Conservation (phyloP, 2,329 filamentous ascomycete species). For the Proliferodiscus dingleyae region DNA sequence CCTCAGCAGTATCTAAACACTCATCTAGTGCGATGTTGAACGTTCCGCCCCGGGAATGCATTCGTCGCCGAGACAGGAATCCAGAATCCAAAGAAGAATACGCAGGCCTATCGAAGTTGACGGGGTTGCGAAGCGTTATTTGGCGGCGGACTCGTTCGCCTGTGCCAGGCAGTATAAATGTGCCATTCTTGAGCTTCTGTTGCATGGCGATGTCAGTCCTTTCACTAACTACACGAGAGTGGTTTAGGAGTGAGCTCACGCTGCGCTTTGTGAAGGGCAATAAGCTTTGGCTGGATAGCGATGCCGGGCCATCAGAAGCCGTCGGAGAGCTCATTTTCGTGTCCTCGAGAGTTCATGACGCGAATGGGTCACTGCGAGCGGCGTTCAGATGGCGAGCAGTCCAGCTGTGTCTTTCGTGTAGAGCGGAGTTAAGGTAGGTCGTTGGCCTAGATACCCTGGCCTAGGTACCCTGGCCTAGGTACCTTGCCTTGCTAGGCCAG, state of each 20-base stretch:
- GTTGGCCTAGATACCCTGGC: too few relatives aligned
- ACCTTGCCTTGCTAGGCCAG: too few relatives aligned
- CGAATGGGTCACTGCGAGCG: too few relatives aligned
- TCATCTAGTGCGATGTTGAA: constrained; percentile 31
- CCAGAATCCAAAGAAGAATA: constrained; percentile 9
- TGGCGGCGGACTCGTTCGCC: constrained; percentile 78
- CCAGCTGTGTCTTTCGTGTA: too few relatives aligned
- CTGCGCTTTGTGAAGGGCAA: constrained; percentile 21
- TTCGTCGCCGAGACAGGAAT: constrained; percentile 15
- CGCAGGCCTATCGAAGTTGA: constrained; percentile 27
- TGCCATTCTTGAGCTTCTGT: constrained; percentile 75
- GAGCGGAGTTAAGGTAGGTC: too few relatives aligned
- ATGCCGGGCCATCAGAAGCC: constrained; percentile 23
- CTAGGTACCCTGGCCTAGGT: too few relatives aligned
- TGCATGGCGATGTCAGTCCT: too few relatives aligned
- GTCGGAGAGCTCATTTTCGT: constrained; percentile 29
- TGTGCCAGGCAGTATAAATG: constrained; percentile 79
- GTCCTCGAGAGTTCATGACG: too few relatives aligned
- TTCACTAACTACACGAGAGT: too few relatives aligned
- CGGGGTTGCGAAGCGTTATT: constrained; percentile 65
- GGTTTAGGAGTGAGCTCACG: constrained; percentile 16
- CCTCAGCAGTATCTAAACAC: constrained; percentile 33
- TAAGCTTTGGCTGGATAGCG: constrained; percentile 19
- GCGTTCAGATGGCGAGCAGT: too few relatives aligned
- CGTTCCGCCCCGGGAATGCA: constrained; percentile 27